These are phyloP conservation scores for Zygoascus biomembranicola DNA, from an alignment of 805 yeast species.

Conservation along the genomic window DNA sequence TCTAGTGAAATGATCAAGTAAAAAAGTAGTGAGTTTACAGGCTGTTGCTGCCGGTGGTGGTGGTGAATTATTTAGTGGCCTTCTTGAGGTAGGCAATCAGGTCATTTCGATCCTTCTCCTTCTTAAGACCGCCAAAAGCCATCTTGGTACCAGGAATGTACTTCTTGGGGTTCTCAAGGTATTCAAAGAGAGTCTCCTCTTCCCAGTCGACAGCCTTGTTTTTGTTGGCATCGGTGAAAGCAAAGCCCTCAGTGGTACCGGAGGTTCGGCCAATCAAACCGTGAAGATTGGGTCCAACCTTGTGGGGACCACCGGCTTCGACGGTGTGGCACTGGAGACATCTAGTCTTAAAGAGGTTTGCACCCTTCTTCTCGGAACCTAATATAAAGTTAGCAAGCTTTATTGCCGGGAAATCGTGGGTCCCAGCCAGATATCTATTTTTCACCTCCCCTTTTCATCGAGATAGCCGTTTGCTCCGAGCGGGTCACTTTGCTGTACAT, in stretches of 20 bases:
- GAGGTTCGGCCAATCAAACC: conserved; percentile 91
- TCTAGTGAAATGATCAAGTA: too few relatives aligned
- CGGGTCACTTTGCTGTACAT: too few relatives aligned
- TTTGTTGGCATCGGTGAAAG: conserved; percentile 98
- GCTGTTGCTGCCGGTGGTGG: too few relatives aligned
- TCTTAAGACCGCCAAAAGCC: conserved; percentile 99
- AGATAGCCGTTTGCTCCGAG: too few relatives aligned
- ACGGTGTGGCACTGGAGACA: conserved; percentile 98
- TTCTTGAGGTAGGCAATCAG: conserved; percentile 72
- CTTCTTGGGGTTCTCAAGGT: conserved; percentile 99
- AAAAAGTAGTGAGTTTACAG: too few relatives aligned
- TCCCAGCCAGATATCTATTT: too few relatives aligned
- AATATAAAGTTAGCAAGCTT: neutral
- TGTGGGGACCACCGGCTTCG: conserved; percentile 93
- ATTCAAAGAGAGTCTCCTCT: conserved; percentile 84
- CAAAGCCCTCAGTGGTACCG: conserved; percentile 87
- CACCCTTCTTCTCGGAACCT: conserved; percentile 89
- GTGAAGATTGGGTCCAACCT: conserved; percentile 97
- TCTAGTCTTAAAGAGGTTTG: conserved; percentile 96
- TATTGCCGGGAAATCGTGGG: too few relatives aligned
- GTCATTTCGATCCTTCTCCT: conserved; percentile 98
- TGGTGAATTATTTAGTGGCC: conserved; percentile 27
- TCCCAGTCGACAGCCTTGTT: conserved; percentile 86
- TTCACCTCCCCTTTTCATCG: too few relatives aligned
- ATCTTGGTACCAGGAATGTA: conserved; percentile 99